Base-by-base conservation (phyloP, 192 early-diverging fungal species). In the Podila horticola region DNA sequence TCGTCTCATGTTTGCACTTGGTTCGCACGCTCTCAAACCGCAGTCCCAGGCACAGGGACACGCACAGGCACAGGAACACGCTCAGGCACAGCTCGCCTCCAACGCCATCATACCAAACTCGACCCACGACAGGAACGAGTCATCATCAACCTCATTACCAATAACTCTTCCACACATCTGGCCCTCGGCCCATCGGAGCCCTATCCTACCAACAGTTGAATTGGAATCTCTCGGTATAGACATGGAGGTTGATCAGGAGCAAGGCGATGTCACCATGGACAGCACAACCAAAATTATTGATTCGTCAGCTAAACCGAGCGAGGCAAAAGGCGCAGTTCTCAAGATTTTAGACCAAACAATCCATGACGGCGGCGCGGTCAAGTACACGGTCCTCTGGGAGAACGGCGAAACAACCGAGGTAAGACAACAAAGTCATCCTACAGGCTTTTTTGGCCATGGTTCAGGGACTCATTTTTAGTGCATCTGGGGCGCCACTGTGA, bases 351-450 rank as follows among this genome's bases (percentile, higher is more conserved):
- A 69, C 30, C 73, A 84, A 57, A 73, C 69, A 31, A 75, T 75
- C 36, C 62, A 74, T 24, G 72, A 74, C 22, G 73, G 73, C 28
- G 84, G 84, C 20, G 67, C 71, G 45, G 77, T 84, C 30, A 70
- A 62, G 51, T 84, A 84, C 51, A 75, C 68, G 24, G 75, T 84
- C 15, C 45, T 70, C 15, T 84, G 84, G 84, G 74, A 72, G 19
- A 75, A 82, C 48, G 84, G 84, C 2, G 66, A 57, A n/a, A 82
- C 68, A 59, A 76, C 84, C 20, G 74, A 84, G 73, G 84, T 84
- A 84, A 82, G 68, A 2, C 41, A 45, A 3, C 31, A 7, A 12
- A 26, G 13, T 12, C 13, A 41, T 41, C 8, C 38, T 6, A 0
- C 2, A 2, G 24, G 22, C 29, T 28, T 28, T 36, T 36, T 36